Base-by-base conservation (phyloP, 75 land plant species). In the Sequoia sempervirens region DNA sequence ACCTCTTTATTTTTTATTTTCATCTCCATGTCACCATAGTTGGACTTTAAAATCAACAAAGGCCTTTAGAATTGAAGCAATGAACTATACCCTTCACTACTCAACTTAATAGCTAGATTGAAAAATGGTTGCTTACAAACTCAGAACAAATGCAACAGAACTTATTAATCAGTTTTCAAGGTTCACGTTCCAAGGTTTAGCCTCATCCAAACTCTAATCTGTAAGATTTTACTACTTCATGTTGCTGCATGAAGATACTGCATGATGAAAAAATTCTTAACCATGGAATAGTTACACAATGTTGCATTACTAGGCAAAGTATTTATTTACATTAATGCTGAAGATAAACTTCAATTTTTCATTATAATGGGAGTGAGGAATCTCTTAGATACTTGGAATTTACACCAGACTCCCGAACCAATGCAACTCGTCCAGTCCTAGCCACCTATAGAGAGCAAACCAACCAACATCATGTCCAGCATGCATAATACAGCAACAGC, bases 371-470 rank as follows among this genome's bases (percentile, higher is more conserved):
- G 47, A 86, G 85, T 17, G 88, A 84, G 32, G 50, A 84, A 10
- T 85, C 87, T 52, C 90, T 86, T 10, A 93, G 82, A 81, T 68
- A 85, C 86, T 92, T 90, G 6, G 91, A 92, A 50, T 93, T 88
- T 23, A 93, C 89, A 18, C 94, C 94, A 79, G 90, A 88, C 53
- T 93, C 94, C 5, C 94, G 89, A 34, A 89, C 87, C 61, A 93
- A 87, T 37, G 94, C 94, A 85, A 93, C 86, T 1, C 94, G 91
- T 26, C 94, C 94, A 74, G 94, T 93, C 83, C 94, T 45, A 26
- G 94, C 94, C 66, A 93, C 93, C 94, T 93, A 73, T 40, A 85
- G 13, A 23, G 34, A 80, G n/a, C 12, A 26, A 37, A 38, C 14
- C 43, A 76, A 83, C 38, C 79, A 79, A 84, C 43, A 78, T 78